Conservation (phyloP, 805 yeast species). For the Schwanniomyces yamadae region DNA sequence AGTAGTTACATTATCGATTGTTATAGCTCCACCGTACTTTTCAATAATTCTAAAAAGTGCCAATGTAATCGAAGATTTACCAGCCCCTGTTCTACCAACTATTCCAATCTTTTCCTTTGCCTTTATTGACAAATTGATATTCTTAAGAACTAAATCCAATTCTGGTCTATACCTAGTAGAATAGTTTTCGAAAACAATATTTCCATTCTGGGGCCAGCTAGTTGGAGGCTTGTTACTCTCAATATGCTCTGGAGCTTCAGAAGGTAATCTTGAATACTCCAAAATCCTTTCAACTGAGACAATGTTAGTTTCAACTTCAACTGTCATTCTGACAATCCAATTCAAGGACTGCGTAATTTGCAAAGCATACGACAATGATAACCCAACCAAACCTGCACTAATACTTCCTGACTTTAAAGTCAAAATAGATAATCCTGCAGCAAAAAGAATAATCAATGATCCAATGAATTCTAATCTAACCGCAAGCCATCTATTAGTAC, state of each 20-base stretch:
- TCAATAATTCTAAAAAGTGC: slow-evolving; percentile 46
- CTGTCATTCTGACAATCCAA: slow-evolving; percentile 99
- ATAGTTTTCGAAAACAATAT: slow-evolving; percentile 35
- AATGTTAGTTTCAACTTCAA: slow-evolving; percentile 95
- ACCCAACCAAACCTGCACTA: slow-evolving; percentile 90
- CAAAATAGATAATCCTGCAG: slow-evolving; percentile 79
- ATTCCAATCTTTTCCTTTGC: slow-evolving; percentile 43
- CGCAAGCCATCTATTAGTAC: slow-evolving; percentile 97
- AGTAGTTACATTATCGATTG: slow-evolving; percentile 35
- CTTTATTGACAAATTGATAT: slow-evolving; percentile 35
- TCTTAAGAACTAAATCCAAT: slow-evolving; percentile 41
- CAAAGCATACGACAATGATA: slow-evolving; percentile 88
- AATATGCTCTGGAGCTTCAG: slow-evolving; percentile 82
- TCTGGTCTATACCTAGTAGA: slow-evolving; percentile 46
- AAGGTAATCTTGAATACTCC: slow-evolving; percentile 73
- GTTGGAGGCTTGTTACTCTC: slow-evolving; percentile 60
- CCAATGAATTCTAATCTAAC: slow-evolving; percentile 91
- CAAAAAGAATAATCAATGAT: slow-evolving; percentile 78
- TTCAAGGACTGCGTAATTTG: slow-evolving; percentile 91
- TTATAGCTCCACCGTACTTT: slow-evolving; percentile 34
- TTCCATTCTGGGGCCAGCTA: slow-evolving; percentile 41
- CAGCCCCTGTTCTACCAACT: slow-evolving; percentile 49
- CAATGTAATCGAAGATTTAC: slow-evolving; percentile 44
- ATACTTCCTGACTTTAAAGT: slow-evolving; percentile 66
- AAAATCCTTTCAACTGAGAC: slow-evolving; percentile 94